Base-by-base conservation (phyloP, 2,329 filamentous ascomycete species). In the Hymenoscyphus repandus region DNA sequence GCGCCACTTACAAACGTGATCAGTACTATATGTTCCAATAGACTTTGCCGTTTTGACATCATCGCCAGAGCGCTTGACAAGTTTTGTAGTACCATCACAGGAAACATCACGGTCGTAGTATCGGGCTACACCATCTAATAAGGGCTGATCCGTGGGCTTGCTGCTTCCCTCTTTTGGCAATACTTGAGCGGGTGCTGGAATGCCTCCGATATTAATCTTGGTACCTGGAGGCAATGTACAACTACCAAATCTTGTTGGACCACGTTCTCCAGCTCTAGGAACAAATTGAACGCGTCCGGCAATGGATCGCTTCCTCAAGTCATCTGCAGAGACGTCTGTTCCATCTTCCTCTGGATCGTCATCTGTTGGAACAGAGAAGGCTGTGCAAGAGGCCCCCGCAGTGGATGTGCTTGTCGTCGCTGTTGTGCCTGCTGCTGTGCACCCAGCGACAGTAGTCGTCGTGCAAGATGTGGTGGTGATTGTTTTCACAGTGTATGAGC, bases 361-460 rank as follows among this genome's bases (percentile, higher is more conserved):
- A 4, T 43, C 40, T 27, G 40, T 43, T n/a, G 17, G 40, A 27
- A 31, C 38, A 12, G 9, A 13, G 22, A 43, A 43, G 13, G 10
- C 12, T 5, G 18, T 43, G 20, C 20, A 43, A 43, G 20, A 7
- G 13, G 20, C 18, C 5, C 22, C 18, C 6, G 40, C n/a, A 27
- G 33, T 39, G 10, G 45, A 38, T 5, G 45, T 47, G 10, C 33
- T 47, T 13, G 34, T 47, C 7, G 45, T 39, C 11, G 36, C 33
- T 27, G 22, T 27, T 27, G 22, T 27, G 4, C 30, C 47, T 5
- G 40, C 27, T 15, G 38, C 39, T 13, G 47, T 49, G 30, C 47
- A 49, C 5, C 47, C 47, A 41, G 31, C 31, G 20, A 49, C 43
- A 9, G 38, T 49, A 12, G 47, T 44, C 17, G 47, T 47, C 38